Evolutionary conservation across 2,329 filamentous ascomycete genomes (phyloP).

Genomic region (Botryotinia narcissicola): DNA sequence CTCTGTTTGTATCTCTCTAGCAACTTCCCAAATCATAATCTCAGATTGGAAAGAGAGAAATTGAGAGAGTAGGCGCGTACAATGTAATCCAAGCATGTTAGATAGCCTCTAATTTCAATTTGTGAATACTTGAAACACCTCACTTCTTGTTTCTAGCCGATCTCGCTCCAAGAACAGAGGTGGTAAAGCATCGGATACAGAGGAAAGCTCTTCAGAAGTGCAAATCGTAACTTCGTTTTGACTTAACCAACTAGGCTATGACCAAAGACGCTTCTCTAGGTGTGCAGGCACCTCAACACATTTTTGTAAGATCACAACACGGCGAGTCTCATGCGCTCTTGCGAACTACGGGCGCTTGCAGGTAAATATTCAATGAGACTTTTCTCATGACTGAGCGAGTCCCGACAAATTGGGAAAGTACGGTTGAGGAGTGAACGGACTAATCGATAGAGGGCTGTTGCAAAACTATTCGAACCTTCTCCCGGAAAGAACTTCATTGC

Average conservation of each 20-base stretch:
- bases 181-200: background rate
- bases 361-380: background rate
- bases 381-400: background rate
- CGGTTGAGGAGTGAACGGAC: background rate
- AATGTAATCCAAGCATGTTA: background rate
- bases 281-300: background rate
- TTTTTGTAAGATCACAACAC: background rate
- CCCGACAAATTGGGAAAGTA: background rate
- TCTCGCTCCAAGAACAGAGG: background rate
- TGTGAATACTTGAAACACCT: background rate
- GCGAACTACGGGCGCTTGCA: background rate
- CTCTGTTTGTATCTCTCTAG: background rate
- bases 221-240: background rate
- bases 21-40: background rate
- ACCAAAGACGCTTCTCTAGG: background rate
- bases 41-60: background rate
- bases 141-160: background rate
- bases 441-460: background rate
- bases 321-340: background rate
- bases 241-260: background rate
- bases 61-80: background rate
- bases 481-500: background rate
- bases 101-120: background rate
- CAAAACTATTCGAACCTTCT: background rate
- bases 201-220: background rate